Conservation (phyloP, 176 grass and related monocot species). For the Luzula sylvatica region DNA sequence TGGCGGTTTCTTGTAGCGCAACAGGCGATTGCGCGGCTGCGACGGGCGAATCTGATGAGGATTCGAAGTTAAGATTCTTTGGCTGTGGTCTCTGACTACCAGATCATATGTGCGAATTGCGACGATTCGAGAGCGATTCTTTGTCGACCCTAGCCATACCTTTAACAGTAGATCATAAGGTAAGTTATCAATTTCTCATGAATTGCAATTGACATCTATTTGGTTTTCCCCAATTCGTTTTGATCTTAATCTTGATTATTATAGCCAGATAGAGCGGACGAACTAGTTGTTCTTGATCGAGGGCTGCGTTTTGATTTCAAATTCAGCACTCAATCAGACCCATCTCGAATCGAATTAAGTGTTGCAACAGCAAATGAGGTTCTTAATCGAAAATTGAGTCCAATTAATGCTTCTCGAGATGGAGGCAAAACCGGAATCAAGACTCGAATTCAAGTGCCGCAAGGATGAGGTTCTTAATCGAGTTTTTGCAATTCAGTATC, state of each 20-base stretch:
- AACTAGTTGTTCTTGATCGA: too few species aligned
- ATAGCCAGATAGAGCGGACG: constrained; percentile 44
- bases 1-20: constrained; percentile 13
- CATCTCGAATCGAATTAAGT: too few species aligned
- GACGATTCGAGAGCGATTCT: constrained; percentile 40
- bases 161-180: constrained; percentile 37
- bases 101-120: constrained; percentile 42
- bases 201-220: background rate
- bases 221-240: background rate
- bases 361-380: too few species aligned
- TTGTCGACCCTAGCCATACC: constrained; percentile 28
- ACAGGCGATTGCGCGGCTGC: constrained; percentile 18
- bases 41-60: constrained; percentile 2
- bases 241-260: constrained; percentile 24
- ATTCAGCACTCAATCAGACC: too few species aligned
- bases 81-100: constrained; percentile 35
- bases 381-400: too few species aligned
- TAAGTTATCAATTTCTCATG: constrained; percentile 1
- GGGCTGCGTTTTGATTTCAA: too few species aligned
- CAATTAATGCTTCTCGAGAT: too few species aligned
- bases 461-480: too few species aligned
- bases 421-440: too few species aligned
- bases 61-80: constrained; percentile 31
- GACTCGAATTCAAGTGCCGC: too few species aligned
- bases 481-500: too few species aligned